phyloP scores from a whole-genome alignment of 176 grass and related monocot species.

The Musa schizocarpa region DNA sequence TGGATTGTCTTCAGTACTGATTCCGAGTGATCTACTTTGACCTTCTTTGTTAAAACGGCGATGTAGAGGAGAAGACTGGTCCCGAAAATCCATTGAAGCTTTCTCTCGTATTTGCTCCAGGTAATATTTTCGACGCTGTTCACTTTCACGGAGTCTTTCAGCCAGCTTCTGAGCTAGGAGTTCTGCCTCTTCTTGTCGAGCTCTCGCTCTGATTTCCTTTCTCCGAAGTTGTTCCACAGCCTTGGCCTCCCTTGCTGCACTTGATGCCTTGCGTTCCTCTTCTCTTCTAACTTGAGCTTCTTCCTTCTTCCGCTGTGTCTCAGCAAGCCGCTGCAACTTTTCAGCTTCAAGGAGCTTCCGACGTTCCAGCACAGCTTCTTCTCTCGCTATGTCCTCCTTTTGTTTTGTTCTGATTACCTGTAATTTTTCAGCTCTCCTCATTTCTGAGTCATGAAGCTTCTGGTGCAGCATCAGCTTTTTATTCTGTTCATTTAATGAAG shows the following conservation, averaged over 20 bases:
- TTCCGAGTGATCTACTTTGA: conserved; percentile 50
- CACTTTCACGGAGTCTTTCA: conserved; percentile 96
- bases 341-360: conserved; percentile 94
- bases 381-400: conserved; percentile 95
- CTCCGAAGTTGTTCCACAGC: conserved; percentile 80
- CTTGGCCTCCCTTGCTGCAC: conserved; percentile 83
- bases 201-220: conserved; percentile 95
- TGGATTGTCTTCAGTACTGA: conserved; percentile 68
- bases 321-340: conserved; percentile 92
- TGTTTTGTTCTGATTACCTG: conserved; percentile 96
- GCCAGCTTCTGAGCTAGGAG: conserved; percentile 88
- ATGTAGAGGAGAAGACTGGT: conserved; percentile 91
- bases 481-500: conserved; percentile 94
- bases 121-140: conserved; percentile 93
- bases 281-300: conserved; percentile 95
- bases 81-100: conserved; percentile 99
- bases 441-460: conserved; percentile 88
- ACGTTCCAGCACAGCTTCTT: conserved; percentile 95
- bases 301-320: conserved; percentile 97
- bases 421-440: conserved; percentile 96
- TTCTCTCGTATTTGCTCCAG: conserved; percentile 97
- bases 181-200: conserved; percentile 91
- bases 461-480: conserved; percentile 92
- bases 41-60: conserved; percentile 83
- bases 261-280: conserved; percentile 97